These are phyloP conservation scores for Syzygium jambos DNA, from an alignment of 345 rosid genomes.

Conservation along the genomic window DNA sequence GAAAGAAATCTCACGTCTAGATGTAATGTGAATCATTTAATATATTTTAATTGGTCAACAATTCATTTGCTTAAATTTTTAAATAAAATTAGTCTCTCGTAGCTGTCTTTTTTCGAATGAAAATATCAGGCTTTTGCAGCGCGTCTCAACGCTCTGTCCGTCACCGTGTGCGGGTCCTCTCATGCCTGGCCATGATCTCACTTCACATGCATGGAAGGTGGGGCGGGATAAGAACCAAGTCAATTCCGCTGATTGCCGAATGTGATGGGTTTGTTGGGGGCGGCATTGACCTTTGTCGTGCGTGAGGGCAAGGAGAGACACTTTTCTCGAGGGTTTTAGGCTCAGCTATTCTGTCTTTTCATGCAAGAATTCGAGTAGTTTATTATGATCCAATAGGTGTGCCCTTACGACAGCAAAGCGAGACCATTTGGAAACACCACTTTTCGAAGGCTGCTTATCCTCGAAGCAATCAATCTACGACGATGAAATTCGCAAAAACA, in stretches of 20 bases:
- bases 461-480: background rate
- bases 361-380: background rate
- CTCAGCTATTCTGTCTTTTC: background rate
- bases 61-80: background rate
- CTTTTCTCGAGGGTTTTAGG: background rate
- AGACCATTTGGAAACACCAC: background rate
- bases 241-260: background rate
- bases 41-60: background rate
- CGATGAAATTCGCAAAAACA: background rate
- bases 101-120: rapidly evolving
- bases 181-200: background rate
- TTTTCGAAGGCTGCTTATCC: background rate
- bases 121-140: rapidly evolving
- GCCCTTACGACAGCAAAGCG: background rate
- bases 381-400: background rate
- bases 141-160: background rate
- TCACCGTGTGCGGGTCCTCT: background rate
- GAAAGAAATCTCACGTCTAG: background rate
- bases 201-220: background rate
- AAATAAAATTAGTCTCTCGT: rapidly evolving
- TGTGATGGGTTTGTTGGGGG: background rate
- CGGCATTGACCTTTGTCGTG: background rate
- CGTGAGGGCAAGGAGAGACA: background rate
- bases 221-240: background rate
- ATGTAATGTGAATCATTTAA: background rate